Evolutionary conservation across 192 early-diverging fungal species (phyloP), one percentile per base, ranked within the genome.

Genomic region (Linderina pennispora): DNA sequence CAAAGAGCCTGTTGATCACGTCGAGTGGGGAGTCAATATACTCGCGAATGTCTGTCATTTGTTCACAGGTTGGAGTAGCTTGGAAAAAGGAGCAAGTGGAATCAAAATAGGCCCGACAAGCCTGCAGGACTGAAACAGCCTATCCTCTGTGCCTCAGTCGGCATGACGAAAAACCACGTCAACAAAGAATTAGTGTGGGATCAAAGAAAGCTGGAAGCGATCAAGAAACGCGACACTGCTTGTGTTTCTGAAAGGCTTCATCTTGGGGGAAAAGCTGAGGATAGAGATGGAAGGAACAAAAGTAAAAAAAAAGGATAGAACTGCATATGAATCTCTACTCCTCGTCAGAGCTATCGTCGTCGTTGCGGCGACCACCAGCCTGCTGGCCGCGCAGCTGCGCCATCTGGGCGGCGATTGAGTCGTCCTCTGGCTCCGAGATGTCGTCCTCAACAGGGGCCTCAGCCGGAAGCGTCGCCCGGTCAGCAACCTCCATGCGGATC

Each of bases 391-490:
- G 80, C 78, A 93, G 80, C 73, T 88, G 60, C 26, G 88, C 83
- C 91, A 98, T 92, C 74, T 95, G 92, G 7, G 91, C 94, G 18
- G 92, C 92, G 57, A 98, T 84, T 24, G 87, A 86, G 65, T 96
- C 91, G 40, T 94, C 92, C 41, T 94, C 96, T 23, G 94, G 93
- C 53, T 97, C 96, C 14, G 90, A 92, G 43, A 97, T 97, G 43
- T 92, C 88, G 55, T 96, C 94, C 28, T 94, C 91, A 4, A 83
- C 44, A 4, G 51, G 44, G 6, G 68, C 64, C 42, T 91, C 86
- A 4, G 84, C 73, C 21, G 92, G 87, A 23, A 88, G 78, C 21
- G 76, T 77, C 8, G 88, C 70, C 4, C 82, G 76, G 37, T 86
- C 79, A 26, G 81, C 73, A 8, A 92, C 87, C 5, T 64, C 75